Base-by-base conservation (phyloP, 169 alveolate species). In the Plasmodium vivax region DNA sequence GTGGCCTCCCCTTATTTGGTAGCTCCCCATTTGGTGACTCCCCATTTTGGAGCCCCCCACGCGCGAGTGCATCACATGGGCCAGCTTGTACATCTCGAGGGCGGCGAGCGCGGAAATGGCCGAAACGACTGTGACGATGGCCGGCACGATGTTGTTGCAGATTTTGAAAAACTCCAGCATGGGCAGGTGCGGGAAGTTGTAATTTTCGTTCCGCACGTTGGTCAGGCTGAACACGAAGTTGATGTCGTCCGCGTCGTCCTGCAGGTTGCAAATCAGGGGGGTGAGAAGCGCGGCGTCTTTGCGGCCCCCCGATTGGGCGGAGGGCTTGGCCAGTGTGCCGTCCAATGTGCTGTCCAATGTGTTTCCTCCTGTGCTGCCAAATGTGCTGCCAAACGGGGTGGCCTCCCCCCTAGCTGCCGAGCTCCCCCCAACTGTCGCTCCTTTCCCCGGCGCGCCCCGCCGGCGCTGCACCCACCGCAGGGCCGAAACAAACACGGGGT, bases 141-240 rank as follows among this genome's bases (percentile, higher is more conserved):
- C 79, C 1, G 94, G 94, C 7, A 88, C 72, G 19, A 88, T 88
- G 51, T 88, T 88, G 27, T 88, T 88, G 71, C 83, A n/a, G 16
- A 88, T 47, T 68, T 30, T 88, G 30, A 79, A 88, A 79, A 88
- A 88, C 14, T 88, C 94, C 43, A 88, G 45, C 3, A 88, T 79
- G 38, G 58, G 34, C 14, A 88, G 8, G 32, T 88, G 71, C 2
- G 80, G n/a, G 41, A 88, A 88, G 12, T 88, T 38, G 34, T 88
- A 88, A 62, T 88, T 88, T 38, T 58, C 75, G 71, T 45, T 79
- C 34, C 94, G 56, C 58, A 88, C 41, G 34, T 88, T 88, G 10
- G 90, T 56, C n/a, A 88, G 34, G 47, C 94, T 88, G 73, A 79
- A 88, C 62, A 88, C 72, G 10, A 88, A 79, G 72, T 88, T 88